A percentile compares a stretch with the other conserved stretches of the same genome.
Evolutionary conservation across 2,329 filamentous ascomycete genomes (phyloP).

Genomic region (Penicillium frequentans): DNA sequence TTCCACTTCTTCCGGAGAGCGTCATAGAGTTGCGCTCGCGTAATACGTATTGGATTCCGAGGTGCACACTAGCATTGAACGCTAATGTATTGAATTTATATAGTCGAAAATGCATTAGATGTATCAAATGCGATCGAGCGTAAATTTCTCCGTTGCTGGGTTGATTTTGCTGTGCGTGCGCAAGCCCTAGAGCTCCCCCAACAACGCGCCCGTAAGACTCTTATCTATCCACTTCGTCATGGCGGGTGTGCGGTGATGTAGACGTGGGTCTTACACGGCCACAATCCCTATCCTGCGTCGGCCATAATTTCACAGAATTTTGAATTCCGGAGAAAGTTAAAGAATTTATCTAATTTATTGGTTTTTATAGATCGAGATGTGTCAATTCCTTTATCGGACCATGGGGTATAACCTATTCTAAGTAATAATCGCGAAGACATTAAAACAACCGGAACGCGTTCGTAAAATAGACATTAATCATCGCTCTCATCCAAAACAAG

Average conservation of each 20-base stretch:
- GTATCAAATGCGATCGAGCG: not conserved
- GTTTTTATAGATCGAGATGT: not conserved
- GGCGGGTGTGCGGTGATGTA: slow-evolving; percentile 15
- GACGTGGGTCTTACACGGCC: slow-evolving; percentile 19
- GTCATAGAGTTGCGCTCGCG: slow-evolving; percentile 15
- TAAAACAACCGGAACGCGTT: not conserved
- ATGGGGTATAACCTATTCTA: slow-evolving; percentile 1
- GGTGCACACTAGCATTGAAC: not conserved
- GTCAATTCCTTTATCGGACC: not conserved
- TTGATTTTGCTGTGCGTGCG: not conserved
- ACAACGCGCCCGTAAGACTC: not conserved
- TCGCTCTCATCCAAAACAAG: slow-evolving; percentile 72
- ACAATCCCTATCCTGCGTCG: not conserved
- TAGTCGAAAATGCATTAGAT: not conserved
- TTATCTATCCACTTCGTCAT: slow-evolving; percentile 12
- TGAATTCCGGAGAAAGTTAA: not conserved
- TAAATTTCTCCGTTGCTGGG: not conserved
- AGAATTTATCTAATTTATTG: not conserved
- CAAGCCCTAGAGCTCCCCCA: not conserved
- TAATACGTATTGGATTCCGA: not conserved
- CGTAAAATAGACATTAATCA: slow-evolving; percentile 31
- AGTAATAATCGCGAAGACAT: not conserved
- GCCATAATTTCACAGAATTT: not conserved
- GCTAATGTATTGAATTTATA: not conserved
- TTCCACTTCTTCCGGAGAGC: slow-evolving; percentile 15